Base-by-base conservation (phyloP, 1,139 yeast species). In the Hyphopichia wangnamkhiaoensis region DNA sequence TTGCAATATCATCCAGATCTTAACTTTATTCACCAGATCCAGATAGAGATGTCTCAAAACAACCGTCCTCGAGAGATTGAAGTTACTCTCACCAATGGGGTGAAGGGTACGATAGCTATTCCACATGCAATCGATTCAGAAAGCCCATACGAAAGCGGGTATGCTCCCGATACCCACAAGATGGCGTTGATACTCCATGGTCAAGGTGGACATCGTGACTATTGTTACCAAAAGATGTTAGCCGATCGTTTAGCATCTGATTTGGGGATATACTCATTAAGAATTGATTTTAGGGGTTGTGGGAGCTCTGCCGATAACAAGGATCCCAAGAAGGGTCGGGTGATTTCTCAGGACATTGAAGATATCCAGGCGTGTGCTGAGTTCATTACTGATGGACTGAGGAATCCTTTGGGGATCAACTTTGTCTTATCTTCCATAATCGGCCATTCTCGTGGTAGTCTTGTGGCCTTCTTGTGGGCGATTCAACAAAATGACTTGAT, bases 201-300 rank as follows among this genome's bases (percentile, higher is more conserved):
- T 2, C 85, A 80, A 47, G 90, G 83, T 0, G 95, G 96, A 0
- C 95, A 90, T 57, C 77, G 90, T 46, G 79, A 86, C 63, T 84
- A 88, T 58, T 80, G 88, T 44, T 90, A 85, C 61, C 91, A 84
- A 49, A 76, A 76, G 31, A 50, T 64, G 15, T 59, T 89, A 36
- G 93, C 95, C 1, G 76, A 79, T 32, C 61, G 63, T 26, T 58
- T 91, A 38, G 82, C 93, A 0, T 59, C 67, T 5, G 71, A 74
- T 19, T 60, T 75, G 44, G 95, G 95, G 0, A 66, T 80, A 37
- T 79, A 73, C 56, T 74, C 83, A 1, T 69, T 86, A 37, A 66
- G 97, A 49, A 82, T 90, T 48, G 97, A 91, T 59, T 91, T 91
- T 52, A 69, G 96, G 42, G 88, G 87, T 7, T 84, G 94, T 59